phyloP scores from a whole-genome alignment of 2,329 filamentous ascomycete species.

The Akanthomyces muscarius region DNA sequence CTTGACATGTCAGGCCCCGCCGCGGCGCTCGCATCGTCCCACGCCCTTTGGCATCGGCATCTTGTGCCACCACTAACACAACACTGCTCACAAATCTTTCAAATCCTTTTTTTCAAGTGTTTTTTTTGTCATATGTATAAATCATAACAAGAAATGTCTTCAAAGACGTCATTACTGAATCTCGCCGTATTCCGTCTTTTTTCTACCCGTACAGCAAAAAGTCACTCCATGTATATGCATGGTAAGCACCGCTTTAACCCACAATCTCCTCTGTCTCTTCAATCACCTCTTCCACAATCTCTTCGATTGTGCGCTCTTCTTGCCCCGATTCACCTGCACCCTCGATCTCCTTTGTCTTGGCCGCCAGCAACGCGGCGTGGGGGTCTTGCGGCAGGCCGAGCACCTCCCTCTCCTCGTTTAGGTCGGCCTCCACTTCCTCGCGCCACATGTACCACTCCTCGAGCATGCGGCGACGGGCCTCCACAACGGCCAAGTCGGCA shows the following conservation, averaged over 20 bases:
- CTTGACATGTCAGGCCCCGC: not conserved
- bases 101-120: not conserved
- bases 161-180: slow-evolving; percentile 32
- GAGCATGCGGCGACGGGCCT: slow-evolving; percentile 75
- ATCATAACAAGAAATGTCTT: slow-evolving; percentile 16
- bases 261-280: slow-evolving; percentile 81
- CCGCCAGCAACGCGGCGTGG: slow-evolving; percentile 57
- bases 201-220: slow-evolving; percentile 32
- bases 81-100: too few species aligned
- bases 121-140: slow-evolving; percentile 2
- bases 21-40: not conserved
- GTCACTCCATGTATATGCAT: slow-evolving; percentile 16
- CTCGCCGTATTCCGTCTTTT: slow-evolving; percentile 27
- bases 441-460: slow-evolving; percentile 89
- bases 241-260: slow-evolving; percentile 25
- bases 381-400: slow-evolving; percentile 64
- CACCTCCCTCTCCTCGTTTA: slow-evolving; percentile 65
- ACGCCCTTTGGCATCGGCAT: not conserved
- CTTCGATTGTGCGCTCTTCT: slow-evolving; percentile 78
- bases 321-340: slow-evolving; percentile 48
- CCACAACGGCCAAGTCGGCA: slow-evolving; percentile 89
- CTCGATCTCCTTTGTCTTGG: slow-evolving; percentile 50
- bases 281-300: slow-evolving; percentile 78
- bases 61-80: not conserved
- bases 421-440: slow-evolving; percentile 65